These are phyloP conservation scores for Aspergillus fructus DNA, from an alignment of 2,329 filamentous ascomycete species.

Conservation along the genomic window DNA sequence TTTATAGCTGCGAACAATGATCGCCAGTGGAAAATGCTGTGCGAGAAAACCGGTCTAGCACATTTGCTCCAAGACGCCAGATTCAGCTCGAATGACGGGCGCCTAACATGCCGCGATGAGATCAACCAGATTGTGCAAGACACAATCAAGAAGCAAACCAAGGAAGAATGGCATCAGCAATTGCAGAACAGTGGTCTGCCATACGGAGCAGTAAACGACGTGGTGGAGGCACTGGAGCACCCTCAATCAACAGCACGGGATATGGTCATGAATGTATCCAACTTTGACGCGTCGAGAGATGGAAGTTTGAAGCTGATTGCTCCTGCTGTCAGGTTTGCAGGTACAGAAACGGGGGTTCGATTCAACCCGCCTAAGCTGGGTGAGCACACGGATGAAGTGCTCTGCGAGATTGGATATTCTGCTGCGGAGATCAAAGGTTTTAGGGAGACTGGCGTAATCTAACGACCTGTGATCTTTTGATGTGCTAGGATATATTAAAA, in stretches of 20 bases:
- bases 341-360: not conserved
- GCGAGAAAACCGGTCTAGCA: not conserved
- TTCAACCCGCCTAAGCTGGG: not conserved
- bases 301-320: not conserved
- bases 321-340: not conserved
- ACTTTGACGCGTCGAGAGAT: not conserved
- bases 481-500: too few species aligned
- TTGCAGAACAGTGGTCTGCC: not conserved
- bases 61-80: not conserved
- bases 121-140: not conserved
- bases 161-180: not conserved
- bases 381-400: not conserved
- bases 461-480: too few species aligned
- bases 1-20: not conserved
- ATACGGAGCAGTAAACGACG: not conserved
- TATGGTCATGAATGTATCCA: not conserved
- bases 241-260: not conserved
- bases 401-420: not conserved
- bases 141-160: not conserved
- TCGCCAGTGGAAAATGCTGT: not conserved
- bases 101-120: not conserved
- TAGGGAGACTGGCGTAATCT: not conserved
- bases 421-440: not conserved
- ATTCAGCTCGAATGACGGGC: not conserved
- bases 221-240: not conserved